phyloP scores from a whole-genome alignment of 169 alveolate genomes.

The Plasmodium inui region DNA sequence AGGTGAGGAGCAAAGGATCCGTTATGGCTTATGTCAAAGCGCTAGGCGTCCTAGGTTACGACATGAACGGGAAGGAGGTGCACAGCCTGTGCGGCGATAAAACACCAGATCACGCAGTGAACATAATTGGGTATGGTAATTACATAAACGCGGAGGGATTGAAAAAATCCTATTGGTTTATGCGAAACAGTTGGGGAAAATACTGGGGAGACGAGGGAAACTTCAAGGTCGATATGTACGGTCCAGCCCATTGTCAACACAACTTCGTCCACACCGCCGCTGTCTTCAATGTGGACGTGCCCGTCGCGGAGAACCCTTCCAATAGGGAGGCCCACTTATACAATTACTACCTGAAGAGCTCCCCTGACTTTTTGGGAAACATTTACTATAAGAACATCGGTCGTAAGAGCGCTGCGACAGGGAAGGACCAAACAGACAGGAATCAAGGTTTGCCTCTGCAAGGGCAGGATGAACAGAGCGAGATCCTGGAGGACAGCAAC shows the following conservation, averaged over 20 bases:
- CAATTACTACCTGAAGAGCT: conserved; percentile 14
- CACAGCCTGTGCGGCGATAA: conserved; percentile 27
- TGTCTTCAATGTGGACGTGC: neutral
- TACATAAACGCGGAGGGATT: conserved; percentile 13
- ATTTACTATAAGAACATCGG: neutral
- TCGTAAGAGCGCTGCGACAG: neutral
- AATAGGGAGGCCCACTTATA: neutral
- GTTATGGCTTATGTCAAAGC: conserved; percentile 34
- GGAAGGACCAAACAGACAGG: neutral
- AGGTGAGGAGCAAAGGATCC: conserved; percentile 45
- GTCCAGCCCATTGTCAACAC: neutral
- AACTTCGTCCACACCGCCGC: conserved; percentile 17
- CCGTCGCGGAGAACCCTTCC: neutral
- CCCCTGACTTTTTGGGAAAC: neutral
- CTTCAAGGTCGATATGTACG: conserved; percentile 38
- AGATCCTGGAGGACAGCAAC: neutral
- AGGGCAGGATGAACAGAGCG: neutral
- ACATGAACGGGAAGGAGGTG: conserved; percentile 63
- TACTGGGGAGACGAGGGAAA: conserved; percentile 23
- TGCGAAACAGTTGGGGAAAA: conserved; percentile 48
- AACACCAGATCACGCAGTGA: conserved; percentile 53
- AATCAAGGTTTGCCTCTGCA: neutral
- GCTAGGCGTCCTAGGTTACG: conserved; percentile 12
- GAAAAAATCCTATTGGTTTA: conserved; percentile 5
- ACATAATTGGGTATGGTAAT: conserved; percentile 67